Base-by-base conservation (phyloP, 305 asterid species). In the Fraxinus dipetala region DNA sequence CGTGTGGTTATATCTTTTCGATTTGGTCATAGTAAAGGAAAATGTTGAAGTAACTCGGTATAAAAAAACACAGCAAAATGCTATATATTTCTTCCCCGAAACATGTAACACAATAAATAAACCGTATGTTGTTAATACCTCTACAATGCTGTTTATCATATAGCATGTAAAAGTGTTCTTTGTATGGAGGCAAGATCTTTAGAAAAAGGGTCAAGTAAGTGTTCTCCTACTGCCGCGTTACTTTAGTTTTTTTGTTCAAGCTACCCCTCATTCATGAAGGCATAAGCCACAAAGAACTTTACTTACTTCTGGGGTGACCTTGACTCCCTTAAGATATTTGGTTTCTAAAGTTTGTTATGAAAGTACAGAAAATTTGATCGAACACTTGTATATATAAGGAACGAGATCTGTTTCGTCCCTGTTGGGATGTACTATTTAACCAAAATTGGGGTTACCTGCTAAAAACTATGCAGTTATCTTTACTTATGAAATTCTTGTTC, bases 311-410 rank as follows among this genome's bases (percentile, higher is more conserved):
- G 61, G 61, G 6, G 61, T 51, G 61, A 51, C 61, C 22, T 16
- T 14, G 61, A 51, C 22, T 14, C 22, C 61, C 61, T 51, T 14
- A 3, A 51, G 61, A 51, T 51, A 51, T 16, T 51, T 51, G 22
- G 61, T 51, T 51, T 51, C 61, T 16, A 4, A 51, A 14, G 61
- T 51, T 51, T 51, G 22, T 45, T 45, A 2, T 45, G 54, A 13
- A 2, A 43, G 16, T 43, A 48, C 0, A 2, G 59, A 48, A 4
- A 4, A 76, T 10, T 74, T 31, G 36, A 32, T 70, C 16, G 36
- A 75, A 77, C 59, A 73, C 79, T 80, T 65, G 76, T 43, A 31
- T 75, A 63, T 40, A 65, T 43, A 45, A 10, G 5, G 76, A 43
- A 26, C n/a, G 63, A 63, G 48, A 11, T 18, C 54, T 28, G 7